Evolutionary conservation across 805 yeast species (phyloP), one percentile per base, ranked within the genome.

Genomic region (Sungouiozyma intestinalis): DNA sequence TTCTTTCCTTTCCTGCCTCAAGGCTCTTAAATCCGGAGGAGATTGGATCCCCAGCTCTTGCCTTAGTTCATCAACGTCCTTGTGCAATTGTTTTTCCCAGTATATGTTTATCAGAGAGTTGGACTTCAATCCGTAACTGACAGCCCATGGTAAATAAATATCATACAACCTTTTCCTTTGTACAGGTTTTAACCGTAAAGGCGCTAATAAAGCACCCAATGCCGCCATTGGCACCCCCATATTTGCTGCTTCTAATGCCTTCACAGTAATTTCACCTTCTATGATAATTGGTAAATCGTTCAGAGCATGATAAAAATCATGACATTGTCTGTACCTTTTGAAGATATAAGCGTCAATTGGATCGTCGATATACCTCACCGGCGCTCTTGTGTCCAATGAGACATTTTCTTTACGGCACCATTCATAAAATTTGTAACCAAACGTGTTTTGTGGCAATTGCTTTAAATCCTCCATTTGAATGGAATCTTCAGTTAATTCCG

Each of bases 151-250:
- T 50, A 86, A 73, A 57, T 85, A 90, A 11, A 81, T 74, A 32
- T 76, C 74, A 44, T 74, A 66, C 48, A 90, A 69, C 39, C 88
- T 67, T 42, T 72, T 64, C 45, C 79, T 76, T 53, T 85, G 87
- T 40, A 71, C 67, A 2, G 71, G 63, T 42, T 74, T 78, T 44
- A 90, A 70, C 46, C 88, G 74, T 53, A 82, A 71, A 1, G 96
- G 96, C 3, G 96, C 95, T 48, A 86, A 74, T n/a, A 85, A 52
- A 0, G 95, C 88, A 0, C 96, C 97, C 40, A 92, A 60, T 0
- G 95, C 95, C 3, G 96, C 87, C 94, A 90, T 88, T 13, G 97
- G 97, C 36, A 92, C 76, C 3, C 94, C 94, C 45, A 90, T 74
- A 60, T 92, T 90, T 55, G 92, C 81, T 54, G 80, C 94, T 62